phyloP scores from a whole-genome alignment of 2,329 filamentous ascomycete genomes.

The Penicillium janthinellum region DNA sequence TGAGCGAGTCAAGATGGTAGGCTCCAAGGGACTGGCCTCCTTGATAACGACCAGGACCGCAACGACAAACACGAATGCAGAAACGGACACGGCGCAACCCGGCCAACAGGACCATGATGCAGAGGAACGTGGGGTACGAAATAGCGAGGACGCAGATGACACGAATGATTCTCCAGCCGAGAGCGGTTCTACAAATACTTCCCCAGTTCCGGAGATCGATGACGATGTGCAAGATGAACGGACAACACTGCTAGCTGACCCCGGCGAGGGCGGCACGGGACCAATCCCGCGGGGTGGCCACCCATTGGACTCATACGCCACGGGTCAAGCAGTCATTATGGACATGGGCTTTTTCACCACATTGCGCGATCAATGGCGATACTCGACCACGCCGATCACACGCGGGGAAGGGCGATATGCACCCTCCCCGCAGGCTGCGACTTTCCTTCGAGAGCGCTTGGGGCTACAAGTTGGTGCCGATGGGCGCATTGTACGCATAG shows the following conservation, averaged over 20 bases:
- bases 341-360: slow-evolving; percentile 39
- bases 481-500: slow-evolving; percentile 37
- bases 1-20: slow-evolving; percentile 53
- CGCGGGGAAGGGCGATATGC: slow-evolving; percentile 24
- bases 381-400: slow-evolving; percentile 27
- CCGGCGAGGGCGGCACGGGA: slow-evolving; percentile 27
- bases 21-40: slow-evolving; percentile 13
- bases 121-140: slow-evolving; percentile 60
- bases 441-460: slow-evolving; percentile 41
- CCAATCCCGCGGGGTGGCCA: slow-evolving; percentile 31
- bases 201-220: slow-evolving; percentile 14
- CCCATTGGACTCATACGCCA: slow-evolving; percentile 41
- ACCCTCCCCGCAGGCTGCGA: slow-evolving; percentile 38
- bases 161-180: slow-evolving; percentile 44
- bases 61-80: slow-evolving; percentile 11
- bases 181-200: slow-evolving; percentile 18
- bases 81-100: slow-evolving; percentile 21
- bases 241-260: slow-evolving; percentile 39
- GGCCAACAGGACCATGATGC: slow-evolving; percentile 57
- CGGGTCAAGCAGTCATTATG: slow-evolving; percentile 42
- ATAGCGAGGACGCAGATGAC: slow-evolving; percentile 37
- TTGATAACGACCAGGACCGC: slow-evolving; percentile 1
- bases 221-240: slow-evolving; percentile 32
- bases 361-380: slow-evolving; percentile 44
- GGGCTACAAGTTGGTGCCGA: slow-evolving; percentile 40